phyloP scores from a whole-genome alignment of 1,284 basidiomycete genomes.

The Rhizoctonia solani region DNA sequence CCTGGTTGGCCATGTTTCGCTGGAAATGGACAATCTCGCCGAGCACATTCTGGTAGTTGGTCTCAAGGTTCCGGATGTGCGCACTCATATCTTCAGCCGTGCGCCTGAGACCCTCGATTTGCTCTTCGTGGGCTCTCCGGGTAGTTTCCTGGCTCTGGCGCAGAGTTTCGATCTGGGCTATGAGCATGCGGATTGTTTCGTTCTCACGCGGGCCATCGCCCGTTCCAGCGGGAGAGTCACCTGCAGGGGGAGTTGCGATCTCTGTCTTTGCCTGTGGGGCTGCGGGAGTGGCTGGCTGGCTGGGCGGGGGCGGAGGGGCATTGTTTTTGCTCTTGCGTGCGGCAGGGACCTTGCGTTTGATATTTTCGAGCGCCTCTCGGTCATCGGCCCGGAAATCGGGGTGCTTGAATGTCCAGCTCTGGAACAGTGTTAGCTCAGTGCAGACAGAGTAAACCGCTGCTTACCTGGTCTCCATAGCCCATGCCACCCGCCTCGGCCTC shows the following conservation, averaged over 20 bases:
- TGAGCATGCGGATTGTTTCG: slow-evolving; percentile 18
- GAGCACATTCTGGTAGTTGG: slow-evolving; percentile 76
- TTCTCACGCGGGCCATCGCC: slow-evolving; percentile 42
- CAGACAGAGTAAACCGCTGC: slow-evolving; percentile 35
- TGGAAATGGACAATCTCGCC: slow-evolving; percentile 84
- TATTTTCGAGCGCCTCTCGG: slow-evolving; percentile 85
- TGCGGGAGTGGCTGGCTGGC: slow-evolving; percentile 41
- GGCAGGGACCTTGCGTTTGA: slow-evolving; percentile 88
- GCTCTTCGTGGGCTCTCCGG: slow-evolving; percentile 52
- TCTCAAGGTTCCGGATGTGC: slow-evolving; percentile 67
- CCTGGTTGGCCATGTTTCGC: slow-evolving; percentile 83
- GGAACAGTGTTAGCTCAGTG: slow-evolving; percentile 33
- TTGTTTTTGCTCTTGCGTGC: slow-evolving; percentile 57
- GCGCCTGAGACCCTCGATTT: slow-evolving; percentile 54
- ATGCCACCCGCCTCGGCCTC: slow-evolving; percentile 60
- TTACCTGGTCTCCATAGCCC: slow-evolving; percentile 72
- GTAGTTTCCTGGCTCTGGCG: slow-evolving; percentile 43
- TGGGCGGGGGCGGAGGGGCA: slow-evolving; percentile 34
- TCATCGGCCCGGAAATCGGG: slow-evolving; percentile 90
- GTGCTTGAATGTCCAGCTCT: slow-evolving; percentile 96
- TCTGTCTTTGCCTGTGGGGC: slow-evolving; percentile 42
- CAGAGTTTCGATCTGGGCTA: slow-evolving; percentile 24
- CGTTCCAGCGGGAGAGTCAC: slow-evolving; percentile 40
- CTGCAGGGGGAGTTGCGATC: slow-evolving; percentile 45
- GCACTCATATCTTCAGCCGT: slow-evolving; percentile 64